Evolutionary conservation across 2,329 filamentous ascomycete genomes (phyloP).

Genomic region (Diaporthe citri): DNA sequence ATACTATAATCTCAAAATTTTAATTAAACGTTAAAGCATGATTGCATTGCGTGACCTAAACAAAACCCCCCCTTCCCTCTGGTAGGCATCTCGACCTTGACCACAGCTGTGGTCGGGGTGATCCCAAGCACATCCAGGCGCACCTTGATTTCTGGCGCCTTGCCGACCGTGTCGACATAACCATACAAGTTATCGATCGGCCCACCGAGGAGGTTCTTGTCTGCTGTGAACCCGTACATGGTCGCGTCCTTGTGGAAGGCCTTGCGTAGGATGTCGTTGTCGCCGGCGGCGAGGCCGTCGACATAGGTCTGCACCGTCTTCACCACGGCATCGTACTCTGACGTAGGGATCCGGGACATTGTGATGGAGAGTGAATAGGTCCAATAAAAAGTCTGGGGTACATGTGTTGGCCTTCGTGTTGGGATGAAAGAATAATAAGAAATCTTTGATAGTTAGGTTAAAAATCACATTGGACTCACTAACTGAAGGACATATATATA

Average conservation of each 20-base stretch:
- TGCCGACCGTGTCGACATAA: background rate
- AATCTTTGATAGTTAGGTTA: background rate
- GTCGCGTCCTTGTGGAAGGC: constrained; percentile 14
- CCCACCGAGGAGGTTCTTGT: background rate
- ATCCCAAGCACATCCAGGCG: constrained; percentile 1
- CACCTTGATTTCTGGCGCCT: background rate
- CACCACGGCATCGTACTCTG: constrained; percentile 10
- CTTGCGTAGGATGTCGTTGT: background rate
- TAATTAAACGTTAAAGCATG: no score
- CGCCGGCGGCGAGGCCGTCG: constrained; percentile 5
- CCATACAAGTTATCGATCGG: background rate
- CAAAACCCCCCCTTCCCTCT: no score
- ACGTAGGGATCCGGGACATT: background rate
- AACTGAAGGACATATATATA: background rate
- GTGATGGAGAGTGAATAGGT: background rate
- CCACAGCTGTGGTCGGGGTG: constrained; percentile 1
- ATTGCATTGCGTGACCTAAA: no score
- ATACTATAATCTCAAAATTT: no score
- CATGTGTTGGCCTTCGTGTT: background rate
- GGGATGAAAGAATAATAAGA: background rate
- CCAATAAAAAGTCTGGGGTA: background rate
- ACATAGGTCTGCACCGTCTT: constrained; percentile 1
- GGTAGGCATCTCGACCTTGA: background rate
- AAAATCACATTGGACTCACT: background rate
- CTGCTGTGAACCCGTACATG: constrained; percentile 4